Conservation (phyloP, 2,329 filamentous ascomycete species). For the Huntiella bhutanensis region DNA sequence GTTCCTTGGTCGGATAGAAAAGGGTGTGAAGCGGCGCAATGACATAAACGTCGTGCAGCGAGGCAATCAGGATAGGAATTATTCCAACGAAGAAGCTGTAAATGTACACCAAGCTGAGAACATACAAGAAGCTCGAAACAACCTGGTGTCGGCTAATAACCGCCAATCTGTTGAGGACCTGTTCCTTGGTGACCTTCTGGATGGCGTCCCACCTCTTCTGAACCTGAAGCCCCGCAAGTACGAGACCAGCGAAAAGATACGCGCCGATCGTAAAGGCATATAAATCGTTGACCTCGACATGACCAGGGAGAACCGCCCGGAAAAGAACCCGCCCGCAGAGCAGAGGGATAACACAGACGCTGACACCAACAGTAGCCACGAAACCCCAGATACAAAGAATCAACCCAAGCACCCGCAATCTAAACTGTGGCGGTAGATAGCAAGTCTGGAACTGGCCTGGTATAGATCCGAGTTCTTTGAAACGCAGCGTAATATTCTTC, state of each 20-base stretch:
- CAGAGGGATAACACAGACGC: slow-evolving; percentile 70
- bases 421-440: slow-evolving; percentile 73
- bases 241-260: slow-evolving; percentile 47
- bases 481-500: background rate
- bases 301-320: slow-evolving; percentile 47
- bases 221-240: slow-evolving; percentile 19
- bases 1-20: slow-evolving; percentile 26
- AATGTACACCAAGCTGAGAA: slow-evolving; percentile 43
- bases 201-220: background rate
- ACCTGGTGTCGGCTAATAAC: slow-evolving; percentile 17
- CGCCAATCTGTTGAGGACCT: slow-evolving; percentile 14
- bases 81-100: slow-evolving; percentile 57
- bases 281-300: slow-evolving; percentile 73
- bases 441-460: slow-evolving; percentile 49
- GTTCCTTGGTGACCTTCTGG: slow-evolving; percentile 7
- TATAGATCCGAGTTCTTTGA: slow-evolving; percentile 28
- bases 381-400: slow-evolving; percentile 86
- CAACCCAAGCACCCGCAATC: slow-evolving; percentile 61
- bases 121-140: slow-evolving; percentile 12
- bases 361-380: slow-evolving; percentile 69
- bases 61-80: slow-evolving; percentile 61
- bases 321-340: slow-evolving; percentile 69
- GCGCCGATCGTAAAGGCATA: slow-evolving; percentile 89
- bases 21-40: slow-evolving; percentile 75
- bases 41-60: slow-evolving; percentile 73